Base-by-base conservation (phyloP, 495 filamentous ascomycete genomes). In the Neurospora sp. region DNA sequence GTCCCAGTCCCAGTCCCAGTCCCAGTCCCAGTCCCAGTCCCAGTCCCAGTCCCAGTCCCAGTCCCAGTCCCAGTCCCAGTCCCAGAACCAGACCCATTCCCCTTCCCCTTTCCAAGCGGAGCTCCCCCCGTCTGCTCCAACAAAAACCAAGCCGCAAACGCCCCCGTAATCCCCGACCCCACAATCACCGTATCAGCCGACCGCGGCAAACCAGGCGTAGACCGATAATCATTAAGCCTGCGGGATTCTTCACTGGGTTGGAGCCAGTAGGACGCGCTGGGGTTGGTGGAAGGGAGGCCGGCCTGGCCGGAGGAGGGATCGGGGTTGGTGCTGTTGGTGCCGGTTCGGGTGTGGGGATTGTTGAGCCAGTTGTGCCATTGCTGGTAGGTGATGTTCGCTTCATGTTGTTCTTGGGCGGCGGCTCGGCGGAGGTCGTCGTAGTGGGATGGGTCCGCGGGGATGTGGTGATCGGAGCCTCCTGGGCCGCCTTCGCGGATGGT, bases 221-320 rank as follows among this genome's bases (percentile, higher is more conserved):
- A 88, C 0, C 85, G 82, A 76, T 92, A 89, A 18, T 87, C 87
- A 2, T 89, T 80, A 1, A 91, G 83, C 49, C 85, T 84, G 3
- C 85, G 75, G 2, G 88, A 90, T 0, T 86, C 84, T 71, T 91
- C 85, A 16, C 23, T 66, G 12, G 11, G 5, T 10, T 84, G 84
- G 75, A 90, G 89, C 93, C 94, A 97, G 82, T 92, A 96, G 0
- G 93, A 91, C 9, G 84, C 79, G 2, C 91, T 93, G 2, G 91
- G 86, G 9, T 87, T 82, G 1, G 83, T 74, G 2, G 80, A 82
- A 1, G 90, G 89, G 71, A 81, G 82, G 27, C 80, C 27, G 27
- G 27, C 27, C 27, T 31, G 27, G 27, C 27, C 27, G 27, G 27
- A 31, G 27, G 27, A 31, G n/a, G n/a, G n/a, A n/a, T n/a, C n/a